Conservation (phyloP, 2,329 filamentous ascomycete genomes). For the Phialophora expanda region DNA sequence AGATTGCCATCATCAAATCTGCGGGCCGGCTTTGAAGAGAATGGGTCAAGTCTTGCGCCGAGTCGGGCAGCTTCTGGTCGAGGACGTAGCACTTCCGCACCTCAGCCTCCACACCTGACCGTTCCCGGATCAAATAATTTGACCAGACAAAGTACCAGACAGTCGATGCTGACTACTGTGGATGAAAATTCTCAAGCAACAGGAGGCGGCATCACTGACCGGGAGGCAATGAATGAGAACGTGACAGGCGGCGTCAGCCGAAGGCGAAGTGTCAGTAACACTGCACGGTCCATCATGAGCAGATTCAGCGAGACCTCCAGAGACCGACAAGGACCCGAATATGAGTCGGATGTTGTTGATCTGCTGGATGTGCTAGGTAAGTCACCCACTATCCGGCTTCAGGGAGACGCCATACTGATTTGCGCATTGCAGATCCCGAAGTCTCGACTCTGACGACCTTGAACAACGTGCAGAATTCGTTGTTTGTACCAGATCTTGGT, state of each 20-base stretch:
- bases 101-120: constrained; percentile 25
- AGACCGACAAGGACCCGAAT: constrained; percentile 51
- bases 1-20: constrained; percentile 32
- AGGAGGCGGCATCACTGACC: constrained; percentile 20
- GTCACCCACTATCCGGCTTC: constrained; percentile 39
- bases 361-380: constrained; percentile 71
- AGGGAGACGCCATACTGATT: neutral
- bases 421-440: constrained; percentile 70
- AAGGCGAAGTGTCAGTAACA: constrained; percentile 35
- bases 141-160: constrained; percentile 33
- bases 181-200: constrained; percentile 26
- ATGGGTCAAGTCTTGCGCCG: constrained; percentile 17
- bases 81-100: constrained; percentile 35
- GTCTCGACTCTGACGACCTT: constrained; percentile 81
- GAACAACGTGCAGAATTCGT: constrained; percentile 87
- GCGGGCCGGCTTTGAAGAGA: constrained; percentile 8
- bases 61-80: constrained; percentile 25
- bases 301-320: constrained; percentile 31
- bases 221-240: constrained; percentile 29
- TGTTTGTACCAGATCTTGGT: constrained; percentile 84
- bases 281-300: constrained; percentile 37
- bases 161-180: constrained; percentile 33
- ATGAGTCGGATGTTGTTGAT: constrained; percentile 68
- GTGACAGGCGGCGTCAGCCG: constrained; percentile 25
- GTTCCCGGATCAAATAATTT: constrained; percentile 18